Percentiles rank a stretch among this genome's conserved stretches.
These are phyloP conservation scores for Xerocomellus chrysenteron DNA, from an alignment of 768 basidiomycete genomes.

Conservation along the genomic window DNA sequence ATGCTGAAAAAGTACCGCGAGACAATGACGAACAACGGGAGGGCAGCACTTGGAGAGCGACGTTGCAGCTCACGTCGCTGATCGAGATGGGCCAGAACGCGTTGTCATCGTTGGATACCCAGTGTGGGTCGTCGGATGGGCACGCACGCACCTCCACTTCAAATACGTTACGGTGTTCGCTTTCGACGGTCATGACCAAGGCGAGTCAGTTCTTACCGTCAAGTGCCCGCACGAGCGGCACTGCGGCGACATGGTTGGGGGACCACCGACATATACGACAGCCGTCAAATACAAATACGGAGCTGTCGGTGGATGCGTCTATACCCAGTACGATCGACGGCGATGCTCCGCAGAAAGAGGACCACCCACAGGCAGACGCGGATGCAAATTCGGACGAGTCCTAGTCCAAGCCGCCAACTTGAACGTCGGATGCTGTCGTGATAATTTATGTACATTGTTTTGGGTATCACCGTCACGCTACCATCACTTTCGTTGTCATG, in stretches of 20 bases:
- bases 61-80: conserved; percentile 17
- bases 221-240: too few relatives aligned
- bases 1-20: conserved; percentile 6
- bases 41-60: conserved; percentile 3
- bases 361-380: not conserved
- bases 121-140: not conserved
- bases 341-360: too few relatives aligned
- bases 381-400: not conserved
- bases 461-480: too few relatives aligned
- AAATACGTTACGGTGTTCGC: not conserved
- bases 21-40: not conserved
- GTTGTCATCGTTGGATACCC: not conserved
- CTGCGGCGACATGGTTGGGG: too few relatives aligned
- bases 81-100: conserved; percentile 11
- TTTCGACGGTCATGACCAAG: not conserved
- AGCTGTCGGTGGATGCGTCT: too few relatives aligned
- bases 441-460: not conserved
- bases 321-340: not conserved
- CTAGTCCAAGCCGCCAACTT: not conserved
- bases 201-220: not conserved
- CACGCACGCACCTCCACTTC: not conserved
- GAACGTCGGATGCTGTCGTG: not conserved
- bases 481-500: too few relatives aligned
- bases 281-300: too few relatives aligned
- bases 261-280: too few relatives aligned